Evolutionary conservation across 805 yeast species (phyloP).

Genomic region (Kregervanrija pseudodelftensis): DNA sequence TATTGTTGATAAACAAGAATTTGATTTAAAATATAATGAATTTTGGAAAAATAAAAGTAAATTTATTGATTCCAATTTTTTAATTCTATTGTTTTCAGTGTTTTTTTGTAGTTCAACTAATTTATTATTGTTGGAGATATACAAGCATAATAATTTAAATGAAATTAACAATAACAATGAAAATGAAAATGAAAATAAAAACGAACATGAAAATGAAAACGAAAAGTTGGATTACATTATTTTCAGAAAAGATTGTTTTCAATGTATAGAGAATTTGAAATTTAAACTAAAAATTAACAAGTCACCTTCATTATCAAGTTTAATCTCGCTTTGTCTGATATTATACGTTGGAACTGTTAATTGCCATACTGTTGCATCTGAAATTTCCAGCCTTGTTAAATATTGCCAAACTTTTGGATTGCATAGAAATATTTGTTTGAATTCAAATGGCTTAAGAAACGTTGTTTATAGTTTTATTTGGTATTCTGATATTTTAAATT

Average conservation of each 20-base stretch:
- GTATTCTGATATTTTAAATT: conserved; percentile 15
- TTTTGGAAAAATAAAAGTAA: conserved; percentile 9
- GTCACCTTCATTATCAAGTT: conserved; percentile 16
- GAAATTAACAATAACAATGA: too few species aligned
- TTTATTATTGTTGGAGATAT: not conserved
- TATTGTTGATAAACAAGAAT: conserved; percentile 17
- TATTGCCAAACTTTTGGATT: conserved; percentile 15
- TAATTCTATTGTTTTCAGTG: conserved; percentile 14
- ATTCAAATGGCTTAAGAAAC: conserved; percentile 7
- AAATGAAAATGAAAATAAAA: not conserved
- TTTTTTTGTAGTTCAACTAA: conserved; percentile 17
- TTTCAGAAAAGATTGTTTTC: conserved; percentile 11
- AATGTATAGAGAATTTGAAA: conserved; percentile 15
- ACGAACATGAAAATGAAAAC: too few species aligned
- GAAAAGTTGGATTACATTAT: conserved; percentile 4
- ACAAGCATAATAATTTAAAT: not conserved
- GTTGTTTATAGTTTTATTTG: conserved; percentile 17
- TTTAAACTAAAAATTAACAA: conserved; percentile 10
- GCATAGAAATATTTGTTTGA: conserved; percentile 12
- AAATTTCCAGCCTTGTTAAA: conserved; percentile 12
- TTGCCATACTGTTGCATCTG: conserved; percentile 11
- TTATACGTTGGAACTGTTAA: conserved; percentile 18
- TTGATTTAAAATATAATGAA: conserved; percentile 10
- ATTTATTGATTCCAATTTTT: conserved; percentile 9
- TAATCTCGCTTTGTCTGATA: conserved; percentile 12